Percentiles rank a stretch among this genome's conserved stretches.
Evolutionary conservation across 257 asterid genomes (phyloP).

Genomic region (Oldenlandia corymbosa): DNA sequence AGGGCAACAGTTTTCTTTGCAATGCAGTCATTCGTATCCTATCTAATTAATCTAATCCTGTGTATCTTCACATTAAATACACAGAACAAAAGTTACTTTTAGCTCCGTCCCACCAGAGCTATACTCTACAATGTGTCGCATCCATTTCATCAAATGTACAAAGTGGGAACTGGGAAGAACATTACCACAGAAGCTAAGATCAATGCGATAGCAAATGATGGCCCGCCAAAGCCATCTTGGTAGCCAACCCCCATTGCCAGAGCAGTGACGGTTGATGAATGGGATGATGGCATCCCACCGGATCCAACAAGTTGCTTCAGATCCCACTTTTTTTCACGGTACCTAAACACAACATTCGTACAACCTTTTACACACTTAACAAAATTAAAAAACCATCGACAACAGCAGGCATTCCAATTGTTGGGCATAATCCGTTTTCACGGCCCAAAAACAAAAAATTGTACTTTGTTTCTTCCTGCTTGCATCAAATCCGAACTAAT

Average conservation of each 20-base stretch:
- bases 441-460: too few relatives aligned
- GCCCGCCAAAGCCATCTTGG: constrained; percentile 81
- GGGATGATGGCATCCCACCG: constrained; percentile 99
- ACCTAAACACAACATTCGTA: constrained; percentile 70
- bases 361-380: constrained; percentile 11
- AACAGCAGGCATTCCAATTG: background rate
- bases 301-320: constrained; percentile 72
- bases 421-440: too few relatives aligned
- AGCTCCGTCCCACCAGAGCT: background rate
- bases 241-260: constrained; percentile 80
- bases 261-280: constrained; percentile 90
- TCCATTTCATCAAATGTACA: background rate
- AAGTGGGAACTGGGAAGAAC: constrained; percentile 3
- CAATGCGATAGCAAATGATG: constrained; percentile 60
- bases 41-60: too few relatives aligned
- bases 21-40: too few relatives aligned
- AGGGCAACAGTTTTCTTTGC: too few relatives aligned
- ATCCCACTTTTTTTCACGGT: constrained; percentile 80
- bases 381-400: background rate
- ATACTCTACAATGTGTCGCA: background rate
- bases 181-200: constrained; percentile 83
- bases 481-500: background rate
- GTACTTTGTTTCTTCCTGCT: too few relatives aligned
- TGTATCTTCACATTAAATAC: too few relatives aligned
- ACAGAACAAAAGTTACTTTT: too few relatives aligned